A percentile compares a stretch with the other conserved stretches of the same genome.
Conservation (phyloP, 495 filamentous ascomycete genomes). For the Penicillium malachiteum region DNA sequence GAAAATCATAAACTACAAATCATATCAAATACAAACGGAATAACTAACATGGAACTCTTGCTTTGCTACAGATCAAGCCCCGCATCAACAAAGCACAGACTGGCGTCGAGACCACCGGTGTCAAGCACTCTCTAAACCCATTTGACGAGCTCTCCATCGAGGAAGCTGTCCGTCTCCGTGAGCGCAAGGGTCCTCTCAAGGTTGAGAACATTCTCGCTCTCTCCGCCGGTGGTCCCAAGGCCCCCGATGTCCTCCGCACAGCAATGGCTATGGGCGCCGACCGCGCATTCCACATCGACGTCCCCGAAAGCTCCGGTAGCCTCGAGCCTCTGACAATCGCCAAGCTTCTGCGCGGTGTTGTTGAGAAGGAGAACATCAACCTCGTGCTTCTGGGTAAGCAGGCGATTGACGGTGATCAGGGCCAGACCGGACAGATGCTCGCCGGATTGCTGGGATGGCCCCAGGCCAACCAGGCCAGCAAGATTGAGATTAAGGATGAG, state of each 20-base stretch:
- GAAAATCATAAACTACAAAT: not conserved
- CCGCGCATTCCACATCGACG: constrained; percentile 79
- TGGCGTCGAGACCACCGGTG: constrained; percentile 83
- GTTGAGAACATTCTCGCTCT: constrained; percentile 91
- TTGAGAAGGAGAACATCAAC: constrained; percentile 79
- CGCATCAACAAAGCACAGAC: constrained; percentile 96
- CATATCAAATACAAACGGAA: not conserved
- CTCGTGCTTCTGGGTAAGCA: constrained; percentile 94
- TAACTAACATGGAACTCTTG: constrained; percentile 5
- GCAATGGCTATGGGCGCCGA: constrained; percentile 99
- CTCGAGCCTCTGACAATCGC: constrained; percentile 91
- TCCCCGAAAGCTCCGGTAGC: constrained; percentile 52
- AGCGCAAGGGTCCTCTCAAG: constrained; percentile 58
- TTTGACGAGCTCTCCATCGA: constrained; percentile 99
- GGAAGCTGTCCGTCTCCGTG: constrained; percentile 90
- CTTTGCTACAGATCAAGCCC: constrained; percentile 75
- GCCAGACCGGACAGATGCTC: constrained; percentile 97
- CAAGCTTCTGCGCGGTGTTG: constrained; percentile 78
- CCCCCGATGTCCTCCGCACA: constrained; percentile 82
- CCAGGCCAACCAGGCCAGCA: constrained; percentile 89
- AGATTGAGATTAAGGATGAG: constrained; percentile 68
- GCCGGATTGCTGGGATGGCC: constrained; percentile 89
- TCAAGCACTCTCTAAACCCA: constrained; percentile 98
- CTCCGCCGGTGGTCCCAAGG: constrained; percentile 82
- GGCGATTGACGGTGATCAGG: constrained; percentile 93